A percentile compares a stretch with the other conserved stretches of the same genome.
Conservation (phyloP, 192 early-diverging fungal genomes). For the Coemansia javaensis region DNA sequence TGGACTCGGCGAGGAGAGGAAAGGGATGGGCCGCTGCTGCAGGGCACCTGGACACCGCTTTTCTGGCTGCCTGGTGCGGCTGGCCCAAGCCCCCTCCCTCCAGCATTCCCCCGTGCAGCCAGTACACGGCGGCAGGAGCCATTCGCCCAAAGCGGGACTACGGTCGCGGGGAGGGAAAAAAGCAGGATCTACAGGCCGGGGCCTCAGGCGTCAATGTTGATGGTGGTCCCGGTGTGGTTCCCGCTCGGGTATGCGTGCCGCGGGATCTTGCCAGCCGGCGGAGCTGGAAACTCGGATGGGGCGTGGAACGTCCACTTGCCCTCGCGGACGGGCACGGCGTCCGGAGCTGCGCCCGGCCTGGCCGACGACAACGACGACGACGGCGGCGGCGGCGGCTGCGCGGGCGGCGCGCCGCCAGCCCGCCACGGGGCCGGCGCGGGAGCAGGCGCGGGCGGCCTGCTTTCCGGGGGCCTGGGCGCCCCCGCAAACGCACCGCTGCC, state of each 20-base stretch:
- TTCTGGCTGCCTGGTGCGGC: too few species aligned
- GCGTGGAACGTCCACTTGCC: constrained; percentile 48
- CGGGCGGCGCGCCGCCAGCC: constrained; percentile 17
- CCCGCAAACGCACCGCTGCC: constrained; percentile 7
- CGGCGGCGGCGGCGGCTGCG: constrained; percentile 30
- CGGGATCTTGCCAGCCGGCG: constrained; percentile 10
- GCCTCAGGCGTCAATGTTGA: constrained; percentile 23
- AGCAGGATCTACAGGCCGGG: too few species aligned
- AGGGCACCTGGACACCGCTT: too few species aligned
- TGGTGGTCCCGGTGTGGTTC: constrained; percentile 26
- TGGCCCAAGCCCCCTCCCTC: too few species aligned
- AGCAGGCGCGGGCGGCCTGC: constrained; percentile 16
- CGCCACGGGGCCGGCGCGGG: constrained; percentile 8
- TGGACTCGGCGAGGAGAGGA: too few species aligned
- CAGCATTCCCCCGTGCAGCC: too few species aligned
- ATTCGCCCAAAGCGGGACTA: too few species aligned
- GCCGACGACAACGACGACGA: constrained; percentile 6
- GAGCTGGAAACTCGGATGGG: constrained; percentile 24
- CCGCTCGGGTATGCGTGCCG: constrained; percentile 39
- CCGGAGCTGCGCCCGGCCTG: constrained; percentile 1
- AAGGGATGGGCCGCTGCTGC: too few species aligned
- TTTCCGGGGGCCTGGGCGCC: constrained; percentile 10
- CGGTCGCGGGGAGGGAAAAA: too few species aligned
- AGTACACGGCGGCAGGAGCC: too few species aligned
- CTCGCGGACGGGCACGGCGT: constrained; percentile 31